Percentiles rank a stretch among this genome's conserved stretches.
Evolutionary conservation across 129 eudicot species (phyloP).

Genomic region (Arctium minus): DNA sequence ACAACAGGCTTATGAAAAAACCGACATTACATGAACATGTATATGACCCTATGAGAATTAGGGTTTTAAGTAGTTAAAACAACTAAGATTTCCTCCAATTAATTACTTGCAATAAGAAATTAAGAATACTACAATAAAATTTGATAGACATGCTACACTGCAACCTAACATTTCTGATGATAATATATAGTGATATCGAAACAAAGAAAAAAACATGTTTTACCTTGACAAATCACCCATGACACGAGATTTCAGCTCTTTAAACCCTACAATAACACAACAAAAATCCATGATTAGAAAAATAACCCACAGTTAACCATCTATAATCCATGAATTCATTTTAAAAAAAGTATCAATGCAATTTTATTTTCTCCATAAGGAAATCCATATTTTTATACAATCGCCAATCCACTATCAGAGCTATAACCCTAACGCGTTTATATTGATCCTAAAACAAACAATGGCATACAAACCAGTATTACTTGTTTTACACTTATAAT

Average conservation of each 20-base stretch:
- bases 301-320: neutral
- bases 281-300: slow-evolving; percentile 4
- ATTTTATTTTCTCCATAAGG: neutral
- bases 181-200: neutral
- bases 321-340: neutral
- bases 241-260: slow-evolving; percentile 16
- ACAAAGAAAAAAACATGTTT: neutral
- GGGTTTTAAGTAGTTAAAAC: neutral
- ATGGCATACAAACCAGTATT: neutral
- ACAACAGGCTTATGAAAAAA: neutral
- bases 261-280: slow-evolving; percentile 29
- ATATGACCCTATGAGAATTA: neutral
- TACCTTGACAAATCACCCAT: slow-evolving; percentile 51
- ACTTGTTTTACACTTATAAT: neutral
- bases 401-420: neutral
- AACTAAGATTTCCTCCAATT: neutral
- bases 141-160: neutral
- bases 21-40: neutral
- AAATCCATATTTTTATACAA: neutral
- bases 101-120: neutral
- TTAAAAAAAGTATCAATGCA: slow-evolving; percentile 3
- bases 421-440: slow-evolving; percentile 25
- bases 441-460: neutral
- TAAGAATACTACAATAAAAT: neutral
- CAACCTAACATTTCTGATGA: neutral